Percentiles rank a stretch among this genome's conserved stretches.
These are phyloP conservation scores for Cardiospermum halicacabum DNA, from an alignment of 345 rosid genomes.

Conservation along the genomic window DNA sequence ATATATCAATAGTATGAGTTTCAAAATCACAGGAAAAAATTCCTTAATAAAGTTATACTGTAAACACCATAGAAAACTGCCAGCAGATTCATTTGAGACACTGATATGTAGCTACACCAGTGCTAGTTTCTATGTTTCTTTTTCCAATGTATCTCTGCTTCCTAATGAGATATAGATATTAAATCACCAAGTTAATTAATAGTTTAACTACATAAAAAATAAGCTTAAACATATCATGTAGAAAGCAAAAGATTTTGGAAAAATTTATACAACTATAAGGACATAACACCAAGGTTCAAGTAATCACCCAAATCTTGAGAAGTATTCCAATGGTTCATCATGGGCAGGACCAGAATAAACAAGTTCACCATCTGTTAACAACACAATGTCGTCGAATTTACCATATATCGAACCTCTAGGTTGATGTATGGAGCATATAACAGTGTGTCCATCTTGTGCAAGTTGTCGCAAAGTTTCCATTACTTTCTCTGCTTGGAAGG, in stretches of 20 bases:
- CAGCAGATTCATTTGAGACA: neutral
- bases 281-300: constrained; percentile 18
- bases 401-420: constrained; percentile 90
- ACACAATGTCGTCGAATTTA: constrained; percentile 88
- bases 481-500: constrained; percentile 95
- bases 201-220: constrained; percentile 9
- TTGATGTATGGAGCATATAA: constrained; percentile 96
- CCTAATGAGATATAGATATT: neutral
- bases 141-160: neutral
- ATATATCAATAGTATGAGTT: neutral
- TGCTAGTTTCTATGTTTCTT: neutral
- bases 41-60: neutral
- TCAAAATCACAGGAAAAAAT: neutral
- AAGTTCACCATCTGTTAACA: constrained; percentile 71
- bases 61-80: neutral
- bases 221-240: neutral
- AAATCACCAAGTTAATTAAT: neutral
- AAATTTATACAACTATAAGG: constrained; percentile 2
- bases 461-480: constrained; percentile 93
- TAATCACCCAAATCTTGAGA: constrained; percentile 78
- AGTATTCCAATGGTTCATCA: constrained; percentile 68
- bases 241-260: neutral
- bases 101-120: neutral
- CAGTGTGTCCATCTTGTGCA: constrained; percentile 92
- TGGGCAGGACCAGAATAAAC: constrained; percentile 91